A percentile compares a stretch with the other conserved stretches of the same genome.
These are phyloP conservation scores for Globisporangium carolinianum DNA, from an alignment of 352 stramenopile genomes.

Conservation along the genomic window DNA sequence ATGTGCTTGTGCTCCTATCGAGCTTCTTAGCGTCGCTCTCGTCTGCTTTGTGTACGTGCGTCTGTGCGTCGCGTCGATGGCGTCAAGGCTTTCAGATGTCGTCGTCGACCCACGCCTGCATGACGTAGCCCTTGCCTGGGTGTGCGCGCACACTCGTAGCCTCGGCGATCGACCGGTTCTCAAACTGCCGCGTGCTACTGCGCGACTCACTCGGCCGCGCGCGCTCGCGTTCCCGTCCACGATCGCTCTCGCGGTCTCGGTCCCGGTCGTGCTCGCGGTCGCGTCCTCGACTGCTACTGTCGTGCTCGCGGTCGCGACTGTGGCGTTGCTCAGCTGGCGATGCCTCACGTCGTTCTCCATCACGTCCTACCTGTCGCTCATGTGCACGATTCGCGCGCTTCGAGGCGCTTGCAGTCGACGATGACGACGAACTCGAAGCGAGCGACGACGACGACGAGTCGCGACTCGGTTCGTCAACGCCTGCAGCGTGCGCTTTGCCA, in stretches of 20 bases:
- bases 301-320: conserved; percentile 1
- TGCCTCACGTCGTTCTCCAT: no score
- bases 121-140: conserved; percentile 41
- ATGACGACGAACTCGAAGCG: conserved; percentile 10
- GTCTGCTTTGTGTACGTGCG: no score
- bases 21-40: no score
- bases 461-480: conserved; percentile 9
- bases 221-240: background rate
- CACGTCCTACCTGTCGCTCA: no score
- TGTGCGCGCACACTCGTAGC: conserved; percentile 11
- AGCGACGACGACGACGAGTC: conserved; percentile 16
- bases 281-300: conserved; percentile 9
- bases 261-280: conserved; percentile 16
- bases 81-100: conserved; percentile 4
- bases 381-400: background rate
- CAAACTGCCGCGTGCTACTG: conserved; percentile 11
- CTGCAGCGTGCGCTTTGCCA: background rate
- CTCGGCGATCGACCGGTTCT: conserved; percentile 10
- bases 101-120: conserved; percentile 66
- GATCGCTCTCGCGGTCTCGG: background rate
- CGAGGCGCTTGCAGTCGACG: conserved; percentile 4
- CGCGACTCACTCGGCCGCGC: background rate
- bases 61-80: no score
- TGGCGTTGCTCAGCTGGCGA: background rate
- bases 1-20: background rate